These are phyloP conservation scores for Fraxinus baroniana DNA, from an alignment of 305 asterid species.

Conservation along the genomic window DNA sequence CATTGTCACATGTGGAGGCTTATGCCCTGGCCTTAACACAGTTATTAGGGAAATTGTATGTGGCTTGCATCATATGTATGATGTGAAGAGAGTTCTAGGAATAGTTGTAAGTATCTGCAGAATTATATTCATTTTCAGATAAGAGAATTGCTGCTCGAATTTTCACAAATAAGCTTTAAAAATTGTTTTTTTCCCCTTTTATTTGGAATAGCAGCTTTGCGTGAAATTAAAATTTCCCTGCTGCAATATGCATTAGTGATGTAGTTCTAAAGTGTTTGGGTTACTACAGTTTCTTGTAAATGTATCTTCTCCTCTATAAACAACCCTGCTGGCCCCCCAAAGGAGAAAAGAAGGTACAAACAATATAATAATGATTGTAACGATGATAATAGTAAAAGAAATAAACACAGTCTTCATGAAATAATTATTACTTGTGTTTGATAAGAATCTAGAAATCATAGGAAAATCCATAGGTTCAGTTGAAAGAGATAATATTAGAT, in stretches of 20 bases:
- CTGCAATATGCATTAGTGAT: not conserved
- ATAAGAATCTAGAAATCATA: not conserved
- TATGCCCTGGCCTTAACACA: conserved; percentile 97
- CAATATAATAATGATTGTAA: not conserved
- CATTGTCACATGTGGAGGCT: conserved; percentile 92
- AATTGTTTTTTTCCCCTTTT: not conserved
- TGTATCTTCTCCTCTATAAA: not conserved
- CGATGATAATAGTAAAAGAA: not conserved
- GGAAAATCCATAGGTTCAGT: not conserved
- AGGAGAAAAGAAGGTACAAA: not conserved
- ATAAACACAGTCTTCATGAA: not conserved
- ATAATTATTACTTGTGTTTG: not conserved
- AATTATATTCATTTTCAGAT: not conserved
- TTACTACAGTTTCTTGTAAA: not conserved
- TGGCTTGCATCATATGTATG: conserved; percentile 76
- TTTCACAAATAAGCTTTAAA: not conserved
- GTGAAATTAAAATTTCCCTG: not conserved
- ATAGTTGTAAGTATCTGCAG: conserved; percentile 55
- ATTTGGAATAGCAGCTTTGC: not conserved
- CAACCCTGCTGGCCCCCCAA: not conserved
- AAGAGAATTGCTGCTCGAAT: not conserved
- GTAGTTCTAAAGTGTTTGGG: not conserved
- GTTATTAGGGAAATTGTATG: conserved; percentile 92
- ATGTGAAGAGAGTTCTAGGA: conserved; percentile 69
- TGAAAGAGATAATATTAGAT: not conserved